These are phyloP conservation scores for Xylariomycetidae sp. DNA, from an alignment of 2,329 filamentous ascomycete genomes.

Conservation along the genomic window DNA sequence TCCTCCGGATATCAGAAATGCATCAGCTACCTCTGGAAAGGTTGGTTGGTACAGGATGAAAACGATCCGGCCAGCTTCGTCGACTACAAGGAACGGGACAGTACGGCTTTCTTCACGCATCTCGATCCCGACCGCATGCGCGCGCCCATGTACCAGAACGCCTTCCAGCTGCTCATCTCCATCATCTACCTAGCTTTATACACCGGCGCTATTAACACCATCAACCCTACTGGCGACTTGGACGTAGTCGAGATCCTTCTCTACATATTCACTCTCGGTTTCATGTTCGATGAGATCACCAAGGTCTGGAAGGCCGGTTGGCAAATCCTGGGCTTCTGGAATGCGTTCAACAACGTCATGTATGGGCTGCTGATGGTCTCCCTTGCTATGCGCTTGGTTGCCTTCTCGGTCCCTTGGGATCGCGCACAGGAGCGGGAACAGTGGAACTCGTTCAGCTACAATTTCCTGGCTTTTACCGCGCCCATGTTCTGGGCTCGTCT, in stretches of 20 bases:
- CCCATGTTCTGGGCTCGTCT: constrained; percentile 97
- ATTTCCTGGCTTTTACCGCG: constrained; percentile 86
- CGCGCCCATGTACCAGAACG: constrained; percentile 87
- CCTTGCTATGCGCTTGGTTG: constrained; percentile 72
- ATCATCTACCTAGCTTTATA: constrained; percentile 79
- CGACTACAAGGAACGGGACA: constrained; percentile 76
- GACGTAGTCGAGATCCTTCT: constrained; percentile 78
- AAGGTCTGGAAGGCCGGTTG: constrained; percentile 95
- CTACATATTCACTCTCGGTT: constrained; percentile 88
- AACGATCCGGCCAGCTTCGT: constrained; percentile 85
- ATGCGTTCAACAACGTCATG: constrained; percentile 81
- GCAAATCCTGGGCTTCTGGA: constrained; percentile 94
- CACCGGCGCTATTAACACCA: constrained; percentile 87
- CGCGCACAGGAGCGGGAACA: constrained; percentile 45
- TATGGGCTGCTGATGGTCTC: constrained; percentile 76
- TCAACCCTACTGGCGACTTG: constrained; percentile 78
- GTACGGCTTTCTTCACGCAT: constrained; percentile 71
- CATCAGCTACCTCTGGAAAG: constrained; percentile 85
- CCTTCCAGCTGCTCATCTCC: constrained; percentile 78
- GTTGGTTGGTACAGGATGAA: constrained; percentile 96
- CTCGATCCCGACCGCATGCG: constrained; percentile 94
- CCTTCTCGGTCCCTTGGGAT: constrained; percentile 54
- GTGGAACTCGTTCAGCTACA: constrained; percentile 82
- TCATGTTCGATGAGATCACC: constrained; percentile 76
- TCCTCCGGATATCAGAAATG: constrained; percentile 95